These are phyloP conservation scores for Arthroderma sp. DNA, from an alignment of 2,329 filamentous ascomycete species.

Conservation along the genomic window DNA sequence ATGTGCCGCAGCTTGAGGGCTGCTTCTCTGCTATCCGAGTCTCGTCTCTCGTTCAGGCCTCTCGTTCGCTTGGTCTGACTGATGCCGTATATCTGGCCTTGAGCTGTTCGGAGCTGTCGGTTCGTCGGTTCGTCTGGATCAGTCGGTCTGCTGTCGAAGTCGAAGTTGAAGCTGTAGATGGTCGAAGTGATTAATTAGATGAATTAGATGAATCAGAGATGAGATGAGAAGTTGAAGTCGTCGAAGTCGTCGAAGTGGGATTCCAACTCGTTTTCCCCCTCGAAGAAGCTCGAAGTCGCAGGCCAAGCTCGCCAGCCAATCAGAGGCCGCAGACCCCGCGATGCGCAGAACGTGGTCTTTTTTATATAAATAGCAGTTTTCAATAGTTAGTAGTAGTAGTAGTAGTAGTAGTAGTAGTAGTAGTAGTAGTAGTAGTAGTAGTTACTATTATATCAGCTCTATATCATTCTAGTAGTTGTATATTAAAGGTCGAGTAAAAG, in stretches of 20 bases:
- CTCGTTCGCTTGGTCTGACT: slow-evolving; percentile 38
- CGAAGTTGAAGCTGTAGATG: neutral
- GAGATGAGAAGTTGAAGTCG: no score
- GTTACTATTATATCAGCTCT: no score
- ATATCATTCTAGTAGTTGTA: no score
- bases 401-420: no score
- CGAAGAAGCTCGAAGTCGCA: neutral
- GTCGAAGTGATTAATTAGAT: neutral
- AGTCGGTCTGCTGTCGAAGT: no score
- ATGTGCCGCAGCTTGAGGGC: slow-evolving; percentile 47
- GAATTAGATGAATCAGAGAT: neutral
- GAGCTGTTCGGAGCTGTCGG: neutral
- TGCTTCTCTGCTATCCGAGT: slow-evolving; percentile 19
- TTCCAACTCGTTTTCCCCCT: no score
- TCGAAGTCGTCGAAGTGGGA: no score
- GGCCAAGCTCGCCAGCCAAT: slow-evolving; percentile 23
- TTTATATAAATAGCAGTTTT: no score
- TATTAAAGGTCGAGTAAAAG: no score
- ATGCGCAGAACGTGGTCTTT: neutral
- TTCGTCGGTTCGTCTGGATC: neutral
- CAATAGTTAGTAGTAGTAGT: no score
- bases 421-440: no score
- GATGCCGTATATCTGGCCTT: neutral
- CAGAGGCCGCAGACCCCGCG: slow-evolving; percentile 21
- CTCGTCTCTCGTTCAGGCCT: slow-evolving; percentile 37